These are phyloP conservation scores for Hortiboletus flavorubellus DNA, from an alignment of 768 basidiomycete genomes.

Conservation along the genomic window DNA sequence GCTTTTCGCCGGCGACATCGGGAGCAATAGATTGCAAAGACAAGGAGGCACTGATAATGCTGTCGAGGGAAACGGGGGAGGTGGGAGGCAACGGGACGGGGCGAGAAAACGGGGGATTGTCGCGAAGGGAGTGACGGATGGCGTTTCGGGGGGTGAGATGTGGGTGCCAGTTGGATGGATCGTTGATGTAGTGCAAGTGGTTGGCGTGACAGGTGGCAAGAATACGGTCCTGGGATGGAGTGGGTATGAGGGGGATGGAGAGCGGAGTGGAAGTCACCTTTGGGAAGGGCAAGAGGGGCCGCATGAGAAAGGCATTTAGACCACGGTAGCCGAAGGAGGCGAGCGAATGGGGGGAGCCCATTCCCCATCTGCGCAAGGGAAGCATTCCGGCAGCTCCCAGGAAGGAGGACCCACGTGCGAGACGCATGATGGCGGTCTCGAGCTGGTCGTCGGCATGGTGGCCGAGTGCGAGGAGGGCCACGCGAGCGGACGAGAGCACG, in stretches of 20 bases:
- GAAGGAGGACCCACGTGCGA: conserved; percentile 53
- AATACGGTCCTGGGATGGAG: conserved; percentile 61
- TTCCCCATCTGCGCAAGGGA: conserved; percentile 68
- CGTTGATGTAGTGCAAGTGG: conserved; percentile 56
- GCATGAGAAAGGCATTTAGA: conserved; percentile 65
- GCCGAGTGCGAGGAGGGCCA: conserved; percentile 54
- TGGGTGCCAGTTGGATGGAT: conserved; percentile 74
- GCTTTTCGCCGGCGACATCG: conserved; percentile 31
- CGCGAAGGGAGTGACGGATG: conserved; percentile 48
- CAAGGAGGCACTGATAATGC: conserved; percentile 31
- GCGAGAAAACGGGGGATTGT: conserved; percentile 13
- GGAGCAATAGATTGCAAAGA: conserved; percentile 32
- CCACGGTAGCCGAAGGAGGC: conserved; percentile 51
- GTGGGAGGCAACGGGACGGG: conserved; percentile 24
- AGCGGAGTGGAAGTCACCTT: conserved; percentile 49
- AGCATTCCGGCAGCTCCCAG: conserved; percentile 69
- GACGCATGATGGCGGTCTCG: conserved; percentile 74
- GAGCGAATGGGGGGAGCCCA: conserved; percentile 48
- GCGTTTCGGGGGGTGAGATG: conserved; percentile 69
- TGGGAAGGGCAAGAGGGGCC: conserved; percentile 62
- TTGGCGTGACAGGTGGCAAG: conserved; percentile 71
- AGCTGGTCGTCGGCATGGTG: conserved; percentile 86
- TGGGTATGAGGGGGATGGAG: background rate
- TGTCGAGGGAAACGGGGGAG: conserved; percentile 32
- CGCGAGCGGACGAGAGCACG: conserved; percentile 38